Percentiles rank a stretch among this genome's conserved stretches.
Evolutionary conservation across 2,329 filamentous ascomycete species (phyloP).

Genomic region (Trichophyton benhamiae): DNA sequence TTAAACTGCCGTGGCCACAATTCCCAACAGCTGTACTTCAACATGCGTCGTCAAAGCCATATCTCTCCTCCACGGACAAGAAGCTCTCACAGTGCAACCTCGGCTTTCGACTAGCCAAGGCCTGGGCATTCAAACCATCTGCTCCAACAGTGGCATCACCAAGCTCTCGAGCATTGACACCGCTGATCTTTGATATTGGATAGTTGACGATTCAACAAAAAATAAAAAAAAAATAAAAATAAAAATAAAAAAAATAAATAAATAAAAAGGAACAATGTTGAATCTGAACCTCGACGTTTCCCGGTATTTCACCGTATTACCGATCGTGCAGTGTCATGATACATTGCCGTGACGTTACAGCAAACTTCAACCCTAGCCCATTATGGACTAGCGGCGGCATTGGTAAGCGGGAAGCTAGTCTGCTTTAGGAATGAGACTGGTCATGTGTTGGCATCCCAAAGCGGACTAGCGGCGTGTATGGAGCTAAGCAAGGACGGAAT

Average conservation of each 20-base stretch:
- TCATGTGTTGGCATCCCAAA: not conserved
- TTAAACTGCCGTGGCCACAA: not conserved
- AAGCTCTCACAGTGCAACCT: not conserved
- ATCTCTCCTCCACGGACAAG: not conserved
- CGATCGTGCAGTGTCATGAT: not conserved
- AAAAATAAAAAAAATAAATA: too few species aligned
- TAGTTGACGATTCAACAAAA: too few species aligned
- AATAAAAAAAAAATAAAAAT: too few species aligned
- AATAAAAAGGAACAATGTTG: too few species aligned
- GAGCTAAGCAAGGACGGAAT: not conserved
- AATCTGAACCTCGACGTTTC: not conserved
- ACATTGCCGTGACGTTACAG: not conserved
- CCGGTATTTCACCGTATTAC: constrained; percentile 2
- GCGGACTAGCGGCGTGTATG: not conserved
- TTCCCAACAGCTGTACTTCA: not conserved
- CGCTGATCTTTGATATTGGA: not conserved
- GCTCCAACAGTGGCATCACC: not conserved
- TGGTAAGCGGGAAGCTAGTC: not conserved
- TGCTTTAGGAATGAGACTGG: not conserved
- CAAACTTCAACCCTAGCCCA: not conserved
- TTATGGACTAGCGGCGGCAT: not conserved
- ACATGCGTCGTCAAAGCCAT: not conserved
- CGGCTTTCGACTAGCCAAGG: not conserved
- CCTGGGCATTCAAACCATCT: not conserved
- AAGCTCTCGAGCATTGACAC: not conserved